These are phyloP conservation scores for Pleurozium schreberi DNA, from an alignment of 225 moss, liverwort and hornwort species.

Conservation along the genomic window DNA sequence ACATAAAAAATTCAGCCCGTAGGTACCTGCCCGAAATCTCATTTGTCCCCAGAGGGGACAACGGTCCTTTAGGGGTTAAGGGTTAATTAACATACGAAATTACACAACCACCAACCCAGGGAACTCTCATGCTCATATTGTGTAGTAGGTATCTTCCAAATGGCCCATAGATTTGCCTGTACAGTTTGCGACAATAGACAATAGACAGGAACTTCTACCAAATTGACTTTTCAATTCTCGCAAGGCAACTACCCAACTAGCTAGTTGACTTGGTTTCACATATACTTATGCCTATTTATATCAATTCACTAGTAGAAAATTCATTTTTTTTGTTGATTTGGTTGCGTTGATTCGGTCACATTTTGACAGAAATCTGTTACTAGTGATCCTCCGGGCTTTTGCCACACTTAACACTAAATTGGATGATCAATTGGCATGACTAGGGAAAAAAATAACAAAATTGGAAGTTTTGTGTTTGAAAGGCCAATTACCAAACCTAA, in stretches of 20 bases:
- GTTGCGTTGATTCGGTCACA: no score
- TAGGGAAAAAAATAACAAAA: background rate
- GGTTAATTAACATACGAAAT: no score
- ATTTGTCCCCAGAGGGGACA: no score
- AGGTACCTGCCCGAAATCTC: no score
- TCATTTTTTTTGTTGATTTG: no score
- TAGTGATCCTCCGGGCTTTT: no score
- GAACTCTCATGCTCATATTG: background rate
- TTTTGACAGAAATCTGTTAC: no score
- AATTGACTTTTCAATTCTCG: fast-evolving
- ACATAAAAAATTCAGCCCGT: no score
- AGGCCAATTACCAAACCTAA: background rate
- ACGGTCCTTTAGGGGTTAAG: no score
- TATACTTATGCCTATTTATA: background rate
- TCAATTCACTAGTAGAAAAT: no score
- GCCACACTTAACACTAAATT: fast-evolving
- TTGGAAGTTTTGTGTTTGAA: background rate
- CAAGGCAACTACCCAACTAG: background rate
- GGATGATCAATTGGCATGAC: background rate
- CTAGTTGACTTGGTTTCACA: background rate
- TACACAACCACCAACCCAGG: fast-evolving
- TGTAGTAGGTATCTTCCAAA: background rate
- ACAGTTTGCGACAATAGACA: fast-evolving
- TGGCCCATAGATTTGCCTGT: no score
- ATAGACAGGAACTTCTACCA: background rate